Evolutionary conservation across 2,329 filamentous ascomycete species (phyloP).

Genomic region (Colletotrichum paranaense): DNA sequence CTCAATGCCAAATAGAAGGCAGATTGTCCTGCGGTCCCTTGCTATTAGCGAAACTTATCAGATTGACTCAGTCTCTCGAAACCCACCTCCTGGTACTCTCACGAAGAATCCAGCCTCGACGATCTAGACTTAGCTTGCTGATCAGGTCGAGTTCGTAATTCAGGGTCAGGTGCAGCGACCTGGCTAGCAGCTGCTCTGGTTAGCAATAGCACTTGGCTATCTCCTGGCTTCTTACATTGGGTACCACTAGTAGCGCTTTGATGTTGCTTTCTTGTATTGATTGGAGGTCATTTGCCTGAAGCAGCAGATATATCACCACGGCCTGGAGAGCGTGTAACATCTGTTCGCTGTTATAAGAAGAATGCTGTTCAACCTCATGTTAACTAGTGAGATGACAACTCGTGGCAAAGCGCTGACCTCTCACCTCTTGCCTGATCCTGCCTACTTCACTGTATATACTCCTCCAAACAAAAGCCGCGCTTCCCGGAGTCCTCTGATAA

Average conservation of each 20-base stretch:
- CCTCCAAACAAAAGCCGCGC: constrained; percentile 39
- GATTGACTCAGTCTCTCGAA: background rate
- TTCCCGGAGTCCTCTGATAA: constrained; percentile 37
- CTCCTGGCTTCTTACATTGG: background rate
- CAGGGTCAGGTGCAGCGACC: background rate
- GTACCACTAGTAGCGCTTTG: background rate
- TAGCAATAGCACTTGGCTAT: background rate
- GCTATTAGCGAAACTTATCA: background rate
- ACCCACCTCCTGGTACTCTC: constrained; percentile 19
- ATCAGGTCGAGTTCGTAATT: constrained; percentile 5
- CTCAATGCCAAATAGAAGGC: constrained; percentile 19
- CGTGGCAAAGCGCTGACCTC: too few relatives aligned
- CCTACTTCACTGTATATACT: constrained; percentile 39
- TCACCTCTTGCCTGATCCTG: constrained; percentile 11
- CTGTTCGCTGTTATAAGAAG: background rate
- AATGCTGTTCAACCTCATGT: background rate
- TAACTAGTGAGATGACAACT: background rate
- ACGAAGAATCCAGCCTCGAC: constrained; percentile 12
- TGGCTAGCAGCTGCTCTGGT: background rate
- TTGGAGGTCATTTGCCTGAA: constrained; percentile 16
- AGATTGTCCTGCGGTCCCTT: background rate
- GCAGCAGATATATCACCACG: constrained; percentile 9
- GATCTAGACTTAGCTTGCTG: background rate
- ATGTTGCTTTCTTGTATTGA: constrained; percentile 11
- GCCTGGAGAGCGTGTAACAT: constrained; percentile 15